These are phyloP conservation scores for Simmondsia chinensis DNA, from an alignment of 148 eudicot species.

Conservation along the genomic window DNA sequence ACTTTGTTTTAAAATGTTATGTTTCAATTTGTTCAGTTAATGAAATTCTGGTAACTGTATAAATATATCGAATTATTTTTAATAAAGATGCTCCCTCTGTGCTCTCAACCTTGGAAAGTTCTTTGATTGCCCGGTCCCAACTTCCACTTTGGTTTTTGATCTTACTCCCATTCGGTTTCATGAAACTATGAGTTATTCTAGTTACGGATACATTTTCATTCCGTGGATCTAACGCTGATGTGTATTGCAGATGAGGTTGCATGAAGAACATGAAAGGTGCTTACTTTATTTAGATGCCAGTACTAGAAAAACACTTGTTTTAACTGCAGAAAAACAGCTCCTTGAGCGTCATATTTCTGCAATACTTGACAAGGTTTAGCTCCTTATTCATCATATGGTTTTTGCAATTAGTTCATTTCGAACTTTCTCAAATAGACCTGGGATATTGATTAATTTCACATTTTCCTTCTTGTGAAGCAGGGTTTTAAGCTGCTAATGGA, in stretches of 20 bases:
- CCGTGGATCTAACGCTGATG: slow-evolving; percentile 11
- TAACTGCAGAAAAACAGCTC: slow-evolving; percentile 83
- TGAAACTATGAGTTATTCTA: too few species aligned
- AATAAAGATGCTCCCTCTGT: too few species aligned
- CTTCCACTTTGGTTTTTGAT: too few species aligned
- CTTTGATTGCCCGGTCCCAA: too few species aligned
- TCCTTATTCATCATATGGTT: background rate
- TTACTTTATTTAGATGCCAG: slow-evolving; percentile 70
- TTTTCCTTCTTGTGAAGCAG: slow-evolving; percentile 23
- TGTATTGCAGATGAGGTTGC: slow-evolving; percentile 64
- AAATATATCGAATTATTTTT: too few species aligned
- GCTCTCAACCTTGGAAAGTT: too few species aligned
- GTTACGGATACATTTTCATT: background rate
- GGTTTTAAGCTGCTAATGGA: slow-evolving; percentile 88
- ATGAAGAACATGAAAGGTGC: slow-evolving; percentile 95
- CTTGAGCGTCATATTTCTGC: slow-evolving; percentile 82
- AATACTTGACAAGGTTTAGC: slow-evolving; percentile 77
- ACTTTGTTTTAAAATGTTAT: too few species aligned
- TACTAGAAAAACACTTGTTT: slow-evolving; percentile 82
- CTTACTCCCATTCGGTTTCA: too few species aligned
- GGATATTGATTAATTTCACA: background rate
- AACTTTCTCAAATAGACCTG: background rate
- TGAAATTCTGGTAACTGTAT: too few species aligned
- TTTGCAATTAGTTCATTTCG: background rate
- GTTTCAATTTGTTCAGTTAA: too few species aligned